phyloP scores from a whole-genome alignment of 176 grass and related monocot species.

The Eremochloa ophiuroides region DNA sequence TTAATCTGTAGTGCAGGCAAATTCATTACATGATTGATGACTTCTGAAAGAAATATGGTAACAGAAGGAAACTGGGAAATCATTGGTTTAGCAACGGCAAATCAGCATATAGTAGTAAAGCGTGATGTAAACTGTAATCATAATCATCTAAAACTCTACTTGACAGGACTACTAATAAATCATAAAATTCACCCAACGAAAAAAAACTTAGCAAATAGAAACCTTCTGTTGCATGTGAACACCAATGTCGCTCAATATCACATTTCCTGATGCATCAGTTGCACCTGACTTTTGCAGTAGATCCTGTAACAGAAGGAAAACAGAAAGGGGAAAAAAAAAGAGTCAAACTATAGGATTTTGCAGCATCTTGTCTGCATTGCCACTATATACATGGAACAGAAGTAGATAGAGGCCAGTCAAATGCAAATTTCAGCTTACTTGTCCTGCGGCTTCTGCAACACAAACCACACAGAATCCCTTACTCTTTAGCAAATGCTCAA shows the following conservation, averaged over 20 bases:
- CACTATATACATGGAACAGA: background rate
- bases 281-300: slow-evolving; percentile 80
- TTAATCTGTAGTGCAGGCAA: slow-evolving; percentile 60
- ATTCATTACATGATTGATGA: background rate
- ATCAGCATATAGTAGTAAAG: slow-evolving; percentile 13
- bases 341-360: background rate
- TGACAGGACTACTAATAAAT: background rate
- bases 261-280: slow-evolving; percentile 91
- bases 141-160: background rate
- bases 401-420: background rate
- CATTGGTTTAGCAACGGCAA: background rate
- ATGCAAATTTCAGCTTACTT: slow-evolving; percentile 43
- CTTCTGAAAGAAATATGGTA: background rate
- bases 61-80: background rate
- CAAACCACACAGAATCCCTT: slow-evolving; percentile 93
- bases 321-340: background rate
- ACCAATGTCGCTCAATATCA: slow-evolving; percentile 83
- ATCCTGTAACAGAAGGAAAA: slow-evolving; percentile 47
- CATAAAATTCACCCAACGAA: background rate
- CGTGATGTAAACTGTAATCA: background rate
- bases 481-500: slow-evolving; percentile 65
- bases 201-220: background rate
- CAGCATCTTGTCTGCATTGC: background rate
- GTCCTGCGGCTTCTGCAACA: slow-evolving; percentile 92
- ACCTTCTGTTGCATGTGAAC: slow-evolving; percentile 93